Conservation (phyloP, 1,139 yeast species). For the Suhomyces choctaworum region DNA sequence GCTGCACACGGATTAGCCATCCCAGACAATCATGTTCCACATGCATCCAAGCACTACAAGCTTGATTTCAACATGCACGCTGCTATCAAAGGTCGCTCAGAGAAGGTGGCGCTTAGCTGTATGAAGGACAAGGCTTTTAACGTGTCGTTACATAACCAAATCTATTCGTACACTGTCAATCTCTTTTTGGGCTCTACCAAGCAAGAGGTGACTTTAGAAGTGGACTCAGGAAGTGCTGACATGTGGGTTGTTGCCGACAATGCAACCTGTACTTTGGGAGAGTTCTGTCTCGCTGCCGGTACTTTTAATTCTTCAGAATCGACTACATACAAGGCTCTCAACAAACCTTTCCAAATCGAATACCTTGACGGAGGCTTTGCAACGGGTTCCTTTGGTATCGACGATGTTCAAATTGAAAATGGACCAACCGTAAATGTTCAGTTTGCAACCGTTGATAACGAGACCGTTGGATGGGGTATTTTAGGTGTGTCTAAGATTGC, state of each 20-base stretch:
- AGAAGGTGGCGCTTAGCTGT: too few relatives aligned
- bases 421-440: slow-evolving; percentile 39
- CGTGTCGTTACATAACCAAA: too few relatives aligned
- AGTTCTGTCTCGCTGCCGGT: neutral
- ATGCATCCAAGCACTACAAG: too few relatives aligned
- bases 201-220: slow-evolving; percentile 13
- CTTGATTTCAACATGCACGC: too few relatives aligned
- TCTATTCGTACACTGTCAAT: slow-evolving; percentile 2
- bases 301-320: slow-evolving; percentile 25
- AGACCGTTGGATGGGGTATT: slow-evolving; percentile 57
- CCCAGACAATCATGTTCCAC: too few relatives aligned
- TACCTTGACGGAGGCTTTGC: slow-evolving; percentile 38
- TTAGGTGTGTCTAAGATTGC: slow-evolving; percentile 52
- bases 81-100: too few relatives aligned
- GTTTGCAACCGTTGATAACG: slow-evolving; percentile 56
- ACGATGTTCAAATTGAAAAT: slow-evolving; percentile 29
- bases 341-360: slow-evolving; percentile 35
- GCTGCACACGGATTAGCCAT: too few relatives aligned
- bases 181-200: slow-evolving; percentile 14
- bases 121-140: too few relatives aligned
- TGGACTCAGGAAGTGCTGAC: slow-evolving; percentile 26
- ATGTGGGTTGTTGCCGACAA: slow-evolving; percentile 17
- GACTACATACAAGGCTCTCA: slow-evolving; percentile 44
- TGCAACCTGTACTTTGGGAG: slow-evolving; percentile 16
- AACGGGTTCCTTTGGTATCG: slow-evolving; percentile 56